Conservation (phyloP, 2,329 filamentous ascomycete genomes). For the Neospermospora avenae region DNA sequence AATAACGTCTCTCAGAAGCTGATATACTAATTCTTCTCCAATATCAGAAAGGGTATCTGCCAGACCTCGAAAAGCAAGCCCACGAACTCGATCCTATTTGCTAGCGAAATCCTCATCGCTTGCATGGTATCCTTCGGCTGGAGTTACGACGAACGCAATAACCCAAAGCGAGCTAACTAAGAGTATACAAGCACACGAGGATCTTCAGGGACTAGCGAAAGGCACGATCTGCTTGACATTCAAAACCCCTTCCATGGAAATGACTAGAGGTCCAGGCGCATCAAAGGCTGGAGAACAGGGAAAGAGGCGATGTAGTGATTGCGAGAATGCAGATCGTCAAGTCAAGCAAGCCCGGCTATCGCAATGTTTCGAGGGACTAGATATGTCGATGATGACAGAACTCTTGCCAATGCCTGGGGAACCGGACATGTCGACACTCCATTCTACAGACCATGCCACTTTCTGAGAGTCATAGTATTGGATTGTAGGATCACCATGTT, state of each 20-base stretch:
- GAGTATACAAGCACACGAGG: slow-evolving; percentile 3
- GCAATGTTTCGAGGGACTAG: background rate
- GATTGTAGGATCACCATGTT: slow-evolving; percentile 13
- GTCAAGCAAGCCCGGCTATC: background rate
- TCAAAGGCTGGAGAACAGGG: background rate
- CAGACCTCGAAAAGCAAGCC: slow-evolving; percentile 5
- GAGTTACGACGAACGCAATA: slow-evolving; percentile 6
- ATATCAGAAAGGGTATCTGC: slow-evolving; percentile 6
- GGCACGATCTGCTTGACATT: slow-evolving; percentile 3
- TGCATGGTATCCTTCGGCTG: slow-evolving; percentile 3
- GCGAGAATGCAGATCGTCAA: background rate
- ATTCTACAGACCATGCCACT: slow-evolving; percentile 12
- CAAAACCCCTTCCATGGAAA: background rate
- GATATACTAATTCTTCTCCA: slow-evolving; percentile 9
- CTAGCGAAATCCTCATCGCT: slow-evolving; percentile 1
- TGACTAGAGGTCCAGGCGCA: background rate
- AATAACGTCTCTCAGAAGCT: slow-evolving; percentile 1
- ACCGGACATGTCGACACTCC: background rate
- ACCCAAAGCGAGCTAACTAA: background rate
- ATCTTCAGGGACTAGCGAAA: slow-evolving; percentile 4
- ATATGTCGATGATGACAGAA: background rate
- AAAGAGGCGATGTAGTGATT: background rate
- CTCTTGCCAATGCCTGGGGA: background rate
- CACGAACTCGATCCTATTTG: slow-evolving; percentile 6
- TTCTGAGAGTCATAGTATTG: slow-evolving; percentile 14